Conservation (phyloP, 2,329 filamentous ascomycete genomes). For the Claviceps sp. region DNA sequence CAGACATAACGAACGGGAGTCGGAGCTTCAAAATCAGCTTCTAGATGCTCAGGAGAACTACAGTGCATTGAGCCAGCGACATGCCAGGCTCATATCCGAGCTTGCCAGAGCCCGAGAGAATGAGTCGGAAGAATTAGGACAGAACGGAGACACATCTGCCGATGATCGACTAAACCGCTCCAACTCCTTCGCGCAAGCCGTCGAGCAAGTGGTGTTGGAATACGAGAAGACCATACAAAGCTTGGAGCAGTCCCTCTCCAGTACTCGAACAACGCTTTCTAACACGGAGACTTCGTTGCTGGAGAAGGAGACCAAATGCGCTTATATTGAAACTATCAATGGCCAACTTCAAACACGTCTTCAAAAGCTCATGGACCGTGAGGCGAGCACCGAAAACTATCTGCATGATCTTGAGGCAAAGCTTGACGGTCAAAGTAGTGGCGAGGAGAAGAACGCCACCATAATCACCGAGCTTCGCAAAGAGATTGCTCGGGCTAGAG, state of each 20-base stretch:
- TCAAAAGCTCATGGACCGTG: constrained; percentile 87
- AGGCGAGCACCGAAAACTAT: constrained; percentile 83
- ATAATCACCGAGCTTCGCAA: constrained; percentile 81
- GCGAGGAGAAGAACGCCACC: constrained; percentile 82
- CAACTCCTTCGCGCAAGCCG: constrained; percentile 88
- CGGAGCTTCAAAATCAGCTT: constrained; percentile 85
- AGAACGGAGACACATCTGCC: constrained; percentile 44
- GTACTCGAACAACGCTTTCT: constrained; percentile 70
- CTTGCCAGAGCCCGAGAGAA: constrained; percentile 75
- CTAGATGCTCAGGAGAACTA: constrained; percentile 93
- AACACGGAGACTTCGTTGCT: constrained; percentile 74
- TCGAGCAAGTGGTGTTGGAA: constrained; percentile 90
- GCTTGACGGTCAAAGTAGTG: constrained; percentile 78
- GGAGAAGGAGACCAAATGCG: constrained; percentile 87
- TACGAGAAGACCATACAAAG: constrained; percentile 98
- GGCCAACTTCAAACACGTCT: constrained; percentile 76
- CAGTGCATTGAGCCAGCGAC: constrained; percentile 74
- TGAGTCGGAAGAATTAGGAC: constrained; percentile 44
- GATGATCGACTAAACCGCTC: constrained; percentile 88
- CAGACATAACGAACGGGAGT: constrained; percentile 70
- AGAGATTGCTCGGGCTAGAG: constrained; percentile 74
- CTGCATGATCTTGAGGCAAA: constrained; percentile 83
- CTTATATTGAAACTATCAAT: constrained; percentile 86
- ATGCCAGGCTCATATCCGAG: constrained; percentile 90
- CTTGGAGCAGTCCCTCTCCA: constrained; percentile 81